Percentiles rank a stretch among this genome's conserved stretches.
phyloP scores from a whole-genome alignment of 352 stramenopile species.

The Phytophthora brassicae region DNA sequence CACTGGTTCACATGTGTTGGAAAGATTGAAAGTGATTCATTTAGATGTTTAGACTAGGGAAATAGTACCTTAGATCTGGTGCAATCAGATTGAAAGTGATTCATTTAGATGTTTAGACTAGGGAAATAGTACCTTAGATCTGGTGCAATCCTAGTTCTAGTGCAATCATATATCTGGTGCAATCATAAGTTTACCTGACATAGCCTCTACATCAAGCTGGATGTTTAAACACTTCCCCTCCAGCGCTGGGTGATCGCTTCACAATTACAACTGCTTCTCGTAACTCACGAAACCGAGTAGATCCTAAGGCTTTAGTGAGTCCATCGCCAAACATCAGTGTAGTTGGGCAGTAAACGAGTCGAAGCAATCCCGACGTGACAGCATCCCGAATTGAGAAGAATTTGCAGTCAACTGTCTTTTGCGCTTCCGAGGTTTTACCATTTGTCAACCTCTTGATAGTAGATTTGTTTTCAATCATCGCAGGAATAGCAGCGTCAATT shows the following conservation, averaged over 20 bases:
- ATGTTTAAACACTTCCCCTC: conserved; percentile 2
- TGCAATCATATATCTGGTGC: too few relatives aligned
- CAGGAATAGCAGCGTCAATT: not conserved
- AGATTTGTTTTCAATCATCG: conserved; percentile 14
- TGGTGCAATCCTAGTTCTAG: too few relatives aligned
- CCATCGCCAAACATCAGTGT: conserved; percentile 5
- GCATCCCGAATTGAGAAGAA: conserved; percentile 15
- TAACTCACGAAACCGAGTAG: conserved; percentile 4
- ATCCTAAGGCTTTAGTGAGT: not conserved
- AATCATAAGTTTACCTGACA: too few relatives aligned
- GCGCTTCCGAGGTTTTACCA: conserved; percentile 4
- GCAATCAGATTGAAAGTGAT: too few relatives aligned
- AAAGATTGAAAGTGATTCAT: too few relatives aligned
- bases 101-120: too few relatives aligned
- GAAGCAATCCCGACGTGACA: not conserved
- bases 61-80: too few relatives aligned
- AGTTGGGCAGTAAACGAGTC: conserved; percentile 2
- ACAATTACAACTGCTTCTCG: not conserved
- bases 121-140: too few relatives aligned
- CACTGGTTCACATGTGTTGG: not conserved
- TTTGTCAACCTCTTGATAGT: conserved; percentile 3
- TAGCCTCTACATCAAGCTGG: not conserved
- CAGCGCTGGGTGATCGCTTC: not conserved
- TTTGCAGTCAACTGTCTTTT: conserved; percentile 11
- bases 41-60: too few relatives aligned